These are phyloP conservation scores for Phytopythium aichiense DNA, from an alignment of 352 stramenopile genomes.

Conservation along the genomic window DNA sequence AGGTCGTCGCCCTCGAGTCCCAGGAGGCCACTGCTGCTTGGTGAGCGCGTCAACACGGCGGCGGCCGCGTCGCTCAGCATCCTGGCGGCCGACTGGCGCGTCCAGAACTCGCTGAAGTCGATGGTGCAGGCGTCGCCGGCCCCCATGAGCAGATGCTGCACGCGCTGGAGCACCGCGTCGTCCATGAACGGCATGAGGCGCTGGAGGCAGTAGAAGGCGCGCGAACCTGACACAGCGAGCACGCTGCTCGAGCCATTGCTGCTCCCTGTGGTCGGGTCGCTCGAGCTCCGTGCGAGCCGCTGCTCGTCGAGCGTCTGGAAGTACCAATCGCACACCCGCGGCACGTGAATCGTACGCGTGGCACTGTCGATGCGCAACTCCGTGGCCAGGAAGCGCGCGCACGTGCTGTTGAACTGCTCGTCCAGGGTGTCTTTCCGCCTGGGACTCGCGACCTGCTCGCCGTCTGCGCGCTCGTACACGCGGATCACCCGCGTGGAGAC, in stretches of 20 bases:
- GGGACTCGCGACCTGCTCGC: background rate
- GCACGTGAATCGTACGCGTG: conserved; percentile 44
- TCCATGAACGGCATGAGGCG: conserved; percentile 57
- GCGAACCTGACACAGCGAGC: conserved; percentile 22
- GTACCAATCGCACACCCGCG: conserved; percentile 62
- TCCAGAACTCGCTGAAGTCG: conserved; percentile 64
- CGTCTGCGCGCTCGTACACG: conserved; percentile 49
- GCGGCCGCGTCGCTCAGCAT: conserved; percentile 7
- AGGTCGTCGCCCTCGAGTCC: background rate
- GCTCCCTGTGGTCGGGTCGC: background rate
- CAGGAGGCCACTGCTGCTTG: background rate
- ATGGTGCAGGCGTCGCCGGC: conserved; percentile 52
- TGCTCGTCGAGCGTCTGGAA: conserved; percentile 16
- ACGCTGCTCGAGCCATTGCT: conserved; percentile 12
- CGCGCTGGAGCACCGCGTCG: conserved; percentile 40
- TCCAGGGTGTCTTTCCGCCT: conserved; percentile 28
- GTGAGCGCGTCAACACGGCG: background rate
- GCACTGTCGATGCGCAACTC: conserved; percentile 37
- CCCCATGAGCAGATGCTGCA: conserved; percentile 57
- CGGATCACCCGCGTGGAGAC: conserved; percentile 34
- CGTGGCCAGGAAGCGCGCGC: conserved; percentile 33
- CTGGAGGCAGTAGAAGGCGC: conserved; percentile 64
- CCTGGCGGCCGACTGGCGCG: conserved; percentile 10
- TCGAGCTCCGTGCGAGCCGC: background rate
- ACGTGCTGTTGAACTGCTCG: conserved; percentile 67